Conservation (phyloP, 345 rosid species). For the Populus deltoides region DNA sequence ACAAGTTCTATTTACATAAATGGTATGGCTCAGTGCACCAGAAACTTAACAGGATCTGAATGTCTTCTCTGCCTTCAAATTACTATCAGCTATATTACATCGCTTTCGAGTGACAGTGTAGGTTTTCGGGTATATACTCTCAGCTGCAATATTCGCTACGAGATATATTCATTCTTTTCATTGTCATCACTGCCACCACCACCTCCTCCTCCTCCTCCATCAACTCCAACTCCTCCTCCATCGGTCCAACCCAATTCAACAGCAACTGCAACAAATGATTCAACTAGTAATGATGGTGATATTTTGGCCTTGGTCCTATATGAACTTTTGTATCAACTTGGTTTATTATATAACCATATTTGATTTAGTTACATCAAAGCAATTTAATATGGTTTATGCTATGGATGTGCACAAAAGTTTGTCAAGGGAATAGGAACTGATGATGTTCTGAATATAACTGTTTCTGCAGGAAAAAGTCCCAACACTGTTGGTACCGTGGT, state of each 20-base stretch:
- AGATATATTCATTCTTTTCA: constrained; percentile 27
- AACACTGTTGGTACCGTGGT: constrained; percentile 13
- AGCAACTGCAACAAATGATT: background rate
- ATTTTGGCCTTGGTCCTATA: background rate
- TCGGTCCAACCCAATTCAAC: too few relatives aligned
- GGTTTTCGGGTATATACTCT: constrained; percentile 21
- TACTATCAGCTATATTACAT: constrained; percentile 12
- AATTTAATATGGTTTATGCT: too few relatives aligned
- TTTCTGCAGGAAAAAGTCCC: constrained; percentile 23
- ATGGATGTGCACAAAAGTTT: too few relatives aligned
- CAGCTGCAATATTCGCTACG: constrained; percentile 40
- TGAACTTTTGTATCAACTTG: background rate
- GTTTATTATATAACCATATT: too few relatives aligned
- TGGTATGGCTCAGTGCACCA: constrained; percentile 46
- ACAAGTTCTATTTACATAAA: constrained; percentile 5
- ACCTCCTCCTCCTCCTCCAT: constrained; percentile 4
- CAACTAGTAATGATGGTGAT: constrained; percentile 17
- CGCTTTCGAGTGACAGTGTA: background rate
- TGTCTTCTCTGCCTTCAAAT: constrained; percentile 32
- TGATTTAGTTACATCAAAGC: too few relatives aligned
- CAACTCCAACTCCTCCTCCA: background rate
- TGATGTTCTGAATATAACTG: background rate
- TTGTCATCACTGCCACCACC: background rate
- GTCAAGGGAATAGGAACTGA: too few relatives aligned
- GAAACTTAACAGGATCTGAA: constrained; percentile 17